phyloP scores from a whole-genome alignment of 148 eudicot genomes.

The Rhododendron mucronatum region DNA sequence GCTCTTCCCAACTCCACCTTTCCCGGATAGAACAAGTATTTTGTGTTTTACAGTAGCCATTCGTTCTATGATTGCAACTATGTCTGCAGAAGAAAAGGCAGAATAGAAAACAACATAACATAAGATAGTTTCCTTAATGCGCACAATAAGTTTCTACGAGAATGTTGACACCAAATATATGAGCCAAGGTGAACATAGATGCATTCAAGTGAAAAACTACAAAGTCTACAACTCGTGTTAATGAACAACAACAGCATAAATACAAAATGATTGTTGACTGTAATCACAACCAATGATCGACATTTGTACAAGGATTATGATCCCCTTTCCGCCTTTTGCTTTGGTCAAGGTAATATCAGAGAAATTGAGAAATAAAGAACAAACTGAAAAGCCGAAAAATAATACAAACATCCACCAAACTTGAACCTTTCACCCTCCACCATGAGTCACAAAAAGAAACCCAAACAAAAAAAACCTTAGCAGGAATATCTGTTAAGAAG shows the following conservation, averaged over 20 bases:
- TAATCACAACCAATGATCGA: not conserved
- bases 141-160: not conserved
- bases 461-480: not conserved
- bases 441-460: not conserved
- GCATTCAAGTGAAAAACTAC: not conserved
- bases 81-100: slow-evolving; percentile 41
- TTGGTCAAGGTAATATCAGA: not conserved
- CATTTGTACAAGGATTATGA: not conserved
- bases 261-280: not conserved
- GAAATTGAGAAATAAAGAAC: not conserved
- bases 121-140: not conserved
- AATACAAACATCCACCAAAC: not conserved
- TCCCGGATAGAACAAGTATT: slow-evolving; percentile 81
- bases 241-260: too few species aligned
- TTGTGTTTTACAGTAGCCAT: slow-evolving; percentile 96
- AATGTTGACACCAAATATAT: not conserved
- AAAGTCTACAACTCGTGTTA: not conserved
- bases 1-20: slow-evolving; percentile 96
- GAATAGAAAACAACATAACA: not conserved
- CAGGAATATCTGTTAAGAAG: not conserved
- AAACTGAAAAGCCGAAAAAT: not conserved
- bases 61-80: slow-evolving; percentile 71
- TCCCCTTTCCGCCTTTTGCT: not conserved
- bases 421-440: not conserved
- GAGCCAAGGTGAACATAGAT: not conserved